A percentile compares a stretch with the other conserved stretches of the same genome.
phyloP scores from a whole-genome alignment of 805 yeast genomes.

The Barnettozyma sp. region DNA sequence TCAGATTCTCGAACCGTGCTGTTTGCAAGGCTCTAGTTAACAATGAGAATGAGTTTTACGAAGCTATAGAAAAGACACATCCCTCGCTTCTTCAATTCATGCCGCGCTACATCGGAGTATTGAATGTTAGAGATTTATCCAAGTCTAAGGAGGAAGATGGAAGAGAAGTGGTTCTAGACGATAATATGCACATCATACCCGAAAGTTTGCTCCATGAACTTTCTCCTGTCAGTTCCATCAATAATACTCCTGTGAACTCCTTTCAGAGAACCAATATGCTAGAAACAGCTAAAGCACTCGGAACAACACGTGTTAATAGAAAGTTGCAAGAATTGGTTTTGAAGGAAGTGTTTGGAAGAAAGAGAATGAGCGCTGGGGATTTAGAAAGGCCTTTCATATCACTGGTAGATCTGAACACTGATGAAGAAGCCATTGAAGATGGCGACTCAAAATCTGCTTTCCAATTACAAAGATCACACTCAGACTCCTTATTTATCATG shows the following conservation, averaged over 20 bases:
- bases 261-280: conserved; percentile 6
- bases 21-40: conserved; percentile 91
- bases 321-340: conserved; percentile 64
- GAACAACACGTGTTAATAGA: conserved; percentile 63
- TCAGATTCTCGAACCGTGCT: conserved; percentile 83
- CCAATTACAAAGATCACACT: conserved; percentile 13
- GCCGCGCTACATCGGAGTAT: conserved; percentile 93
- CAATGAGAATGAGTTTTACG: conserved; percentile 89
- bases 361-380: conserved; percentile 5
- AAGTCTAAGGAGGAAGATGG: conserved; percentile 1
- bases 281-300: conserved; percentile 1
- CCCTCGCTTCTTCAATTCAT: conserved; percentile 72
- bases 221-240: conserved; percentile 38
- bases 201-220: conserved; percentile 62
- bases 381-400: conserved; percentile 3
- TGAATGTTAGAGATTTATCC: conserved; percentile 71
- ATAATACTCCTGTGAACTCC: conserved; percentile 10
- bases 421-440: conserved; percentile 4
- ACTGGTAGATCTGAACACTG: conserved; percentile 1
- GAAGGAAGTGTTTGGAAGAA: conserved; percentile 60
- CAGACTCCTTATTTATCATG: conserved; percentile 38
- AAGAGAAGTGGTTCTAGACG: conserved; percentile 79
- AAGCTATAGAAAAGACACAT: conserved; percentile 72
- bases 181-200: conserved; percentile 88
- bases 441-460: neutral